phyloP scores from a whole-genome alignment of 306 rosid genomes.

The Rosa persica region DNA sequence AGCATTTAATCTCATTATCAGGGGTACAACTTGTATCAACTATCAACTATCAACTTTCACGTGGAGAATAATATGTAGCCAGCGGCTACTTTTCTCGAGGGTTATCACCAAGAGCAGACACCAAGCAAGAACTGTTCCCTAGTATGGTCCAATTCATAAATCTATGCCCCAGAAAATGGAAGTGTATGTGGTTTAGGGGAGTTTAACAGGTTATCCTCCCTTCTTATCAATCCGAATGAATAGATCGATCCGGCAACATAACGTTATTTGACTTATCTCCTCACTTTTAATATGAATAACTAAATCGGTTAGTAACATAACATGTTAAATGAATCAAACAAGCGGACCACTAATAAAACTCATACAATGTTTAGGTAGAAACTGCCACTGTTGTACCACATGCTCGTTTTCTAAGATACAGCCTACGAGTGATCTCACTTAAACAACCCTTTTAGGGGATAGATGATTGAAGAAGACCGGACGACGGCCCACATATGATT shows the following conservation, averaged over 20 bases:
- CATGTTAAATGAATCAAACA: not conserved
- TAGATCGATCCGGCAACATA: not conserved
- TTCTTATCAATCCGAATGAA: not conserved
- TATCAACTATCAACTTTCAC: not conserved
- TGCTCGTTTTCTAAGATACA: not conserved
- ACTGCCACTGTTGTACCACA: not conserved
- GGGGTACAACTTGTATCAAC: conserved; percentile 2
- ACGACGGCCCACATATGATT: conserved; percentile 27
- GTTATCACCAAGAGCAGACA: not conserved
- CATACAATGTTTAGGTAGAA: not conserved
- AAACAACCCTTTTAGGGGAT: not conserved
- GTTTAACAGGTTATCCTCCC: not conserved
- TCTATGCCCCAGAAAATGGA: not conserved
- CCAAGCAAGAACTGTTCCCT: not conserved
- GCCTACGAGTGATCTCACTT: not conserved
- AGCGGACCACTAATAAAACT: not conserved
- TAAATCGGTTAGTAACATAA: not conserved
- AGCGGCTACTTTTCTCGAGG: not conserved
- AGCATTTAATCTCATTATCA: not conserved
- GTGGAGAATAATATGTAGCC: not conserved
- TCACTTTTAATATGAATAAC: not conserved
- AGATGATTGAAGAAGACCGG: conserved; percentile 12
- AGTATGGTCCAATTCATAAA: not conserved
- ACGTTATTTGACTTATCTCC: not conserved
- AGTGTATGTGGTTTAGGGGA: not conserved